Evolutionary conservation across 164 flowering plant genomes (phyloP), one percentile per base, ranked within the genome.

Genomic region (Pachysandra terminalis): DNA sequence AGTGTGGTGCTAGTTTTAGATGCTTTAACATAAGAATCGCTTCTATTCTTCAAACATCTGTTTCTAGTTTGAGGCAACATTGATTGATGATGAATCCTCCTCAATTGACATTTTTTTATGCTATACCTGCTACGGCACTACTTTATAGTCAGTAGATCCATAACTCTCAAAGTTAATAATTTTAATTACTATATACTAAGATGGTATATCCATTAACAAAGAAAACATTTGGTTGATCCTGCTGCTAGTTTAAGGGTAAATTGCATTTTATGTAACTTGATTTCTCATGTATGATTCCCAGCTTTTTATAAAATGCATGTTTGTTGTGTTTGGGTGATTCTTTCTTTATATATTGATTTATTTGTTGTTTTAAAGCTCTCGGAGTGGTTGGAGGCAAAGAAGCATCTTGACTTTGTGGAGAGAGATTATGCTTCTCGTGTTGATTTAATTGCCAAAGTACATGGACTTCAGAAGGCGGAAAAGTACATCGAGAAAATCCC

Each of bases 351-450:
- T 27, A 27, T 64, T 23, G 52, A 59, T 25, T 40, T 48, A 24
- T 52, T 65, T 58, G 56, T 54, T 32, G 28, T 66, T 68, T 72
- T 83, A 75, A 86, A 91, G 96, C 70, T 94, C n/a, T 83, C 84
- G 6, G 91, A 90, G 71, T 90, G 96, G 97, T 40, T 90, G 83
- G 90, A 91, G 70, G 65, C 72, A 60, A 78, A 65, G 2, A 78
- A 82, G 57, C 70, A 28, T 9, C 25, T 82, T 41, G 85, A 81
- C 7, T 81, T 86, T 61, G 60, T 19, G 27, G 96, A 91, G 75
- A 79, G 82, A 68, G 88, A 94, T 74, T 89, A 95, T 84, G 90
- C 94, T 59, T 78, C 89, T 69, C 90, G 81, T 12, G 59, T 94
- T 68, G 91, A 90, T 83, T 75, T 91, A 69, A 81, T 90, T 61